phyloP scores from a whole-genome alignment of 139 green algal species.

The Asterochloris erici region DNA sequence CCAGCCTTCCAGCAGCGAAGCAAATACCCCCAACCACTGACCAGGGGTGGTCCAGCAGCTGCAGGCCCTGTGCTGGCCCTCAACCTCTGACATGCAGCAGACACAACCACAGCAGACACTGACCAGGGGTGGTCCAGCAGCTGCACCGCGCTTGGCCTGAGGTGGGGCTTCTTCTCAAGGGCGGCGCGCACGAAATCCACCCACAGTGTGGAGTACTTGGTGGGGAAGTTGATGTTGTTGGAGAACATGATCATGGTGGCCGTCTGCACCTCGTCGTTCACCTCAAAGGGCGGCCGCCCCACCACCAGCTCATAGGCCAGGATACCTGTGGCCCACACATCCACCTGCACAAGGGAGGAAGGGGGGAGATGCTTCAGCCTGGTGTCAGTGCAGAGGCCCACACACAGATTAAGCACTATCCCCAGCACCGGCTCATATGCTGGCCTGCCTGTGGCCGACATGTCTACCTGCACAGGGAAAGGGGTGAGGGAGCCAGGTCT shows the following conservation, averaged over 20 bases:
- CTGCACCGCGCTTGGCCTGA: constrained; percentile 49
- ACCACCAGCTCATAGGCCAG: constrained; percentile 82
- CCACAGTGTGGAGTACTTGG: constrained; percentile 28
- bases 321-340: constrained; percentile 80
- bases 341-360: constrained; percentile 25
- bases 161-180: constrained; percentile 61
- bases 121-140: constrained; percentile 73
- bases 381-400: too few relatives aligned
- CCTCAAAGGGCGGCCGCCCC: constrained; percentile 57
- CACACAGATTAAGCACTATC: too few relatives aligned
- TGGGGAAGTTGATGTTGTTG: constrained; percentile 53
- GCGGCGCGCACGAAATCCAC: constrained; percentile 43
- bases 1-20: neutral
- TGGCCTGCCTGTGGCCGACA: too few relatives aligned
- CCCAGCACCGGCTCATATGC: too few relatives aligned
- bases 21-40: neutral
- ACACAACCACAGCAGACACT: neutral
- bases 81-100: neutral
- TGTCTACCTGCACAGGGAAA: too few relatives aligned
- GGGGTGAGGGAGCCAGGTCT: too few relatives aligned
- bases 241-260: constrained; percentile 68
- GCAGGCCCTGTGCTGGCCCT: neutral
- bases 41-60: neutral
- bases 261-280: constrained; percentile 67
- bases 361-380: too few relatives aligned